These are phyloP conservation scores for Boeremia lycopersici DNA, from an alignment of 2,329 filamentous ascomycete genomes.

Conservation along the genomic window DNA sequence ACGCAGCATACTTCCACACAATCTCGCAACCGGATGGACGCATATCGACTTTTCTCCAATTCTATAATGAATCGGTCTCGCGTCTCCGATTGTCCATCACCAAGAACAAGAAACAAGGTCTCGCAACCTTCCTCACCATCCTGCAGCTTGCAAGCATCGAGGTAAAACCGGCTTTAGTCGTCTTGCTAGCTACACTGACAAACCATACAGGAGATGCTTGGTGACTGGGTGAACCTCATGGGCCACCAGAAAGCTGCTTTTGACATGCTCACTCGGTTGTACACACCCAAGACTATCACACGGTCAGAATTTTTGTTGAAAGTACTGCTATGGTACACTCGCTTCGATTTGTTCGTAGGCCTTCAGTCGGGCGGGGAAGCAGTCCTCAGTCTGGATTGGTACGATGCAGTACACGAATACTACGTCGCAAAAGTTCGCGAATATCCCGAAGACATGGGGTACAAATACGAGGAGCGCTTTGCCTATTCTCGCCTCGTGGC, in stretches of 20 bases:
- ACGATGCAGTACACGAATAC: slow-evolving; percentile 67
- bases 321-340: slow-evolving; percentile 85
- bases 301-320: slow-evolving; percentile 72
- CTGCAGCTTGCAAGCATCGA: slow-evolving; percentile 93
- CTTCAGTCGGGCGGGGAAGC: slow-evolving; percentile 81
- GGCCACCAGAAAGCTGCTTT: slow-evolving; percentile 91
- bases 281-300: slow-evolving; percentile 76
- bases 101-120: slow-evolving; percentile 70
- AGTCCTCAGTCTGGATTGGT: slow-evolving; percentile 79
- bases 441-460: slow-evolving; percentile 67
- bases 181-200: slow-evolving; percentile 11
- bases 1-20: slow-evolving; percentile 85
- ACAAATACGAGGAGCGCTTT: slow-evolving; percentile 70
- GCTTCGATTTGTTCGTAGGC: slow-evolving; percentile 84
- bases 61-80: slow-evolving; percentile 87
- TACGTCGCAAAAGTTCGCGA: slow-evolving; percentile 64
- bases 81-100: slow-evolving; percentile 74
- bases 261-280: slow-evolving; percentile 77
- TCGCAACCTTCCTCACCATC: slow-evolving; percentile 82
- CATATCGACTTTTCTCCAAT: slow-evolving; percentile 81
- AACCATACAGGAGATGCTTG: slow-evolving; percentile 77
- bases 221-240: slow-evolving; percentile 93
- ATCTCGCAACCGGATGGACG: slow-evolving; percentile 72
- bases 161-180: slow-evolving; percentile 57
- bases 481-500: slow-evolving; percentile 74